Conservation (phyloP, 1,139 yeast genomes). For the Pneumocystis carinii region DNA sequence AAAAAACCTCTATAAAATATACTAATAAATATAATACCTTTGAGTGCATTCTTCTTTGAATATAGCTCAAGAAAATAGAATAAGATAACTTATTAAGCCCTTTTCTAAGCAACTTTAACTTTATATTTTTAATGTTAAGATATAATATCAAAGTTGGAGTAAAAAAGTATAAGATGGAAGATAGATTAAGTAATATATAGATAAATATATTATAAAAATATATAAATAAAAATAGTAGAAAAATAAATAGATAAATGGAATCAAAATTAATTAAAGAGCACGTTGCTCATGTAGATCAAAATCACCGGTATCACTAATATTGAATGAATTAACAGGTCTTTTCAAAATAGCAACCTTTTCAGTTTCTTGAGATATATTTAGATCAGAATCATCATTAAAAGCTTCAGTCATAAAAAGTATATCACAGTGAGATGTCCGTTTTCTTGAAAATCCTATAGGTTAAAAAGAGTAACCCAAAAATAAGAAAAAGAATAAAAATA, state of each 20-base stretch:
- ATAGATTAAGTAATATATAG: too few species aligned
- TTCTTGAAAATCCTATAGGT: background rate
- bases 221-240: too few species aligned
- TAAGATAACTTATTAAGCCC: background rate
- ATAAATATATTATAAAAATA: too few species aligned
- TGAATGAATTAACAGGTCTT: background rate
- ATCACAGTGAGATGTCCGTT: background rate
- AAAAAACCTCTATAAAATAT: background rate
- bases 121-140: background rate
- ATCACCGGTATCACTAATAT: background rate
- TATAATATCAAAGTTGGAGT: too few species aligned
- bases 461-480: too few species aligned
- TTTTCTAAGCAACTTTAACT: background rate
- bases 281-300: too few species aligned
- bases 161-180: too few species aligned
- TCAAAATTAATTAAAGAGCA: too few species aligned
- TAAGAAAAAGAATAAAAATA: too few species aligned
- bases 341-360: background rate
- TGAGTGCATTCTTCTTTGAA: background rate
- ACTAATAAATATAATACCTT: background rate
- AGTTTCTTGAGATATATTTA: background rate
- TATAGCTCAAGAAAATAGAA: background rate
- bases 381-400: background rate
- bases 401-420: too few species aligned
- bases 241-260: too few species aligned